A percentile compares a stretch with the other conserved stretches of the same genome.
These are phyloP conservation scores for Lepidopterella palustris DNA, from an alignment of 495 filamentous ascomycete species.

Conservation along the genomic window DNA sequence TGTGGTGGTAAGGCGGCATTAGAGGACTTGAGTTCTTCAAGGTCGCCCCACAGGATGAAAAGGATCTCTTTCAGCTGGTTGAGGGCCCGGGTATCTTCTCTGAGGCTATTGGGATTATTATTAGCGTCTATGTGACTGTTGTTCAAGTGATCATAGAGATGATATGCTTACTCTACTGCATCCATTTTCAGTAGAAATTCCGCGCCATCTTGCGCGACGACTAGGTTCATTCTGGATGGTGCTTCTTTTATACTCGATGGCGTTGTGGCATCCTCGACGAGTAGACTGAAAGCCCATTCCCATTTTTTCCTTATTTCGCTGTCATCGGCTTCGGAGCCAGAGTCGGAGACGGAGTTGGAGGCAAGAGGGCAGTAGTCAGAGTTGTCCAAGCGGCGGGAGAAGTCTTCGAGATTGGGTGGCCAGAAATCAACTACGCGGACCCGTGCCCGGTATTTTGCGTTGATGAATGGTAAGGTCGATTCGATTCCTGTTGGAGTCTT, in stretches of 20 bases:
- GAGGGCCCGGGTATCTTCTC: constrained; percentile 42
- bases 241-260: neutral
- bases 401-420: constrained; percentile 66
- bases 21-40: constrained; percentile 35
- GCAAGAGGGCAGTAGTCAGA: constrained; percentile 10
- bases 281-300: constrained; percentile 35
- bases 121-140: neutral
- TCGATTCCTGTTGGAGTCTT: constrained; percentile 37
- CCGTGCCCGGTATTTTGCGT: constrained; percentile 58
- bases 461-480: constrained; percentile 61
- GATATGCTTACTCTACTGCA: constrained; percentile 56
- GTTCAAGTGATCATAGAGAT: neutral
- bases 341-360: too few relatives aligned
- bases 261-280: constrained; percentile 28
- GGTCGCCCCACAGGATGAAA: constrained; percentile 77
- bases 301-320: constrained; percentile 9
- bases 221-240: constrained; percentile 47
- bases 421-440: constrained; percentile 79
- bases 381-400: constrained; percentile 42
- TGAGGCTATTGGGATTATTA: constrained; percentile 45
- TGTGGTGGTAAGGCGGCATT: constrained; percentile 1
- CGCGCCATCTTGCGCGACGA: constrained; percentile 58
- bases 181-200: constrained; percentile 60
- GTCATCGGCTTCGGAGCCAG: too few relatives aligned
- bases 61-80: constrained; percentile 58